phyloP scores from a whole-genome alignment of 108 stramenopile genomes.

The Epithemia pelagica region DNA sequence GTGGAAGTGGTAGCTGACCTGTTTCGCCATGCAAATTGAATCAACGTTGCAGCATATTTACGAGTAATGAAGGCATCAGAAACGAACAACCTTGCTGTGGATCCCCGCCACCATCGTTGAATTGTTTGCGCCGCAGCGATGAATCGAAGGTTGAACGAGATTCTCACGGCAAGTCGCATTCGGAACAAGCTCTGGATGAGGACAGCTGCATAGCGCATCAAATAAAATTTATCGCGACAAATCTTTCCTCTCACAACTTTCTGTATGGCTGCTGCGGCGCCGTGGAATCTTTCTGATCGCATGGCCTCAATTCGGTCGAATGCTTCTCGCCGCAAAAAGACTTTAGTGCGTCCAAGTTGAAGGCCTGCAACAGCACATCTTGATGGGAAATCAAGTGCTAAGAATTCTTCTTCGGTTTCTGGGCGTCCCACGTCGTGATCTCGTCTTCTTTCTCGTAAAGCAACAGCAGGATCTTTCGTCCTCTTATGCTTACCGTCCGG shows the following conservation, averaged over 20 bases:
- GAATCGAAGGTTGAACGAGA: conserved; percentile 3
- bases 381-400: conserved; percentile 64
- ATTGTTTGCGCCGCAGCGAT: conserved; percentile 35
- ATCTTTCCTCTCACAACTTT: conserved; percentile 57
- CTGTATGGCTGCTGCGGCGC: conserved; percentile 57
- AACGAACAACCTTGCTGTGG: conserved; percentile 32
- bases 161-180: conserved; percentile 28
- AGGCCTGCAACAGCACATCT: conserved; percentile 77
- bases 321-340: conserved; percentile 83
- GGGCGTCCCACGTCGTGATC: conserved; percentile 49
- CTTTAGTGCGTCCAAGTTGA: conserved; percentile 86
- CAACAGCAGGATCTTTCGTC: conserved; percentile 5
- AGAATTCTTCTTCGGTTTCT: conserved; percentile 51
- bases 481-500: conserved; percentile 41
- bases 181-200: conserved; percentile 68
- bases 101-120: conserved; percentile 53
- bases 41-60: conserved; percentile 29
- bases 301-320: conserved; percentile 81
- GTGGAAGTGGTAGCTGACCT: conserved; percentile 9
- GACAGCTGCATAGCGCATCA: conserved; percentile 52
- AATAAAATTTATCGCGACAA: conserved; percentile 33
- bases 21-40: conserved; percentile 37
- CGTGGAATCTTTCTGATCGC: conserved; percentile 61
- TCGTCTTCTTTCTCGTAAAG: conserved; percentile 19
- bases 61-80: conserved; percentile 42